Evolutionary conservation across 2,329 filamentous ascomycete genomes (phyloP).

Genomic region (Aspergillus fumigatus): DNA sequence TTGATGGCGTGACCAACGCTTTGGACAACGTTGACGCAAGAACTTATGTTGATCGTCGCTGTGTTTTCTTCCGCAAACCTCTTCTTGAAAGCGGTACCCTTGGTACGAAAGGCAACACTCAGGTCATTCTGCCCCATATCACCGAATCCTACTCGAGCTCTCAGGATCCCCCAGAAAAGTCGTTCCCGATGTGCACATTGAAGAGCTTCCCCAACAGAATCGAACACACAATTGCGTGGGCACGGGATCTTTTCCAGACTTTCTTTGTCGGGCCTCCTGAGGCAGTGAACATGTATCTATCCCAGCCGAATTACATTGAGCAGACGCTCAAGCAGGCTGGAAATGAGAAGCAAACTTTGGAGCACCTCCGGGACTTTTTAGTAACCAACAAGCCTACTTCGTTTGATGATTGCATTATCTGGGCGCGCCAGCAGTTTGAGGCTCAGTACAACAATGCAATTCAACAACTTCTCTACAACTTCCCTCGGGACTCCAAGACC

Average conservation of each 20-base stretch:
- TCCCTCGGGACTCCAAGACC: conserved; percentile 88
- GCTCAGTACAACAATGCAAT: conserved; percentile 97
- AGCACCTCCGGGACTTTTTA: conserved; percentile 83
- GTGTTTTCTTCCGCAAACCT: conserved; percentile 97
- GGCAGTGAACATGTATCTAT: conserved; percentile 89
- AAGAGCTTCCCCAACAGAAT: conserved; percentile 97
- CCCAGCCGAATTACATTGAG: conserved; percentile 84
- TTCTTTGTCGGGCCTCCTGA: conserved; percentile 92
- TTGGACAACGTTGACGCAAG: conserved; percentile 96
- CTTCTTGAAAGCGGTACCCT: conserved; percentile 94
- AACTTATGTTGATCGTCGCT: conserved; percentile 92
- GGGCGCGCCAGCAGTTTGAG: conserved; percentile 91
- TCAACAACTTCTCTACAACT: conserved; percentile 91
- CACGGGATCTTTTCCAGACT: conserved; percentile 89
- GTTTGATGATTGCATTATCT: conserved; percentile 94
- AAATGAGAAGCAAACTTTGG: conserved; percentile 88
- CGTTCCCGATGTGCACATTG: conserved; percentile 98
- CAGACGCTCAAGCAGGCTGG: conserved; percentile 85
- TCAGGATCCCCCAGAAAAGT: conserved; percentile 95
- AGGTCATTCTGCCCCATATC: conserved; percentile 83
- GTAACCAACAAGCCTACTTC: conserved; percentile 86
- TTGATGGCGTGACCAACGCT: conserved; percentile 94
- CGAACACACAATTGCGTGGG: conserved; percentile 98
- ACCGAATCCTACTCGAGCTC: conserved; percentile 98
- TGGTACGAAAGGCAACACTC: conserved; percentile 98